Conservation (phyloP, 257 asterid species). For the Forsythia viridissima region DNA sequence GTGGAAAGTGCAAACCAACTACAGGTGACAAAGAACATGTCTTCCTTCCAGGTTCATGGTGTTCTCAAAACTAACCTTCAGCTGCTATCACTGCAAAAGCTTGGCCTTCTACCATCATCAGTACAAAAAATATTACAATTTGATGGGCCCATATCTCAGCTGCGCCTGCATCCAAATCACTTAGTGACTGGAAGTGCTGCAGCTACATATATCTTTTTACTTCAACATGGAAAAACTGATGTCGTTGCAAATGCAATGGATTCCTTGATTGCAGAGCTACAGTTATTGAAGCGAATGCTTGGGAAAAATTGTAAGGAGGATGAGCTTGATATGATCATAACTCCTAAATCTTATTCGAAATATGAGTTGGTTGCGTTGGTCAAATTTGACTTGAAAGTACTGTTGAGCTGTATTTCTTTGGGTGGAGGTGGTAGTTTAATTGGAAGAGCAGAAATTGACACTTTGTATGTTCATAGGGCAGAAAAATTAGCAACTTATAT, state of each 20-base stretch:
- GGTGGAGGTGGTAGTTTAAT: constrained; percentile 43
- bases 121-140: constrained; percentile 67
- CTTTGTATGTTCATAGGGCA: constrained; percentile 55
- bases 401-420: constrained; percentile 64
- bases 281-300: constrained; percentile 53
- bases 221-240: constrained; percentile 78
- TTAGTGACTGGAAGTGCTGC: constrained; percentile 89
- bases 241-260: constrained; percentile 68
- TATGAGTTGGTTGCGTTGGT: constrained; percentile 67
- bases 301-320: constrained; percentile 39
- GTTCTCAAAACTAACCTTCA: constrained; percentile 94
- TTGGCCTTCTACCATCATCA: constrained; percentile 78
- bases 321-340: constrained; percentile 32
- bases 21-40: constrained; percentile 39
- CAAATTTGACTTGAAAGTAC: constrained; percentile 74
- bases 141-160: constrained; percentile 73
- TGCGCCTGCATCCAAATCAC: constrained; percentile 96
- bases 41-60: constrained; percentile 91
- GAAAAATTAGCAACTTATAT: constrained; percentile 57
- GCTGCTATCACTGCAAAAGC: constrained; percentile 87
- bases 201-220: constrained; percentile 84
- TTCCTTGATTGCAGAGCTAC: constrained; percentile 75
- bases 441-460: constrained; percentile 47
- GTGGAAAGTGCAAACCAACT: constrained; percentile 40
- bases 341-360: constrained; percentile 48